phyloP scores from a whole-genome alignment of 495 filamentous ascomycete genomes.

The Talaromyces ruber region DNA sequence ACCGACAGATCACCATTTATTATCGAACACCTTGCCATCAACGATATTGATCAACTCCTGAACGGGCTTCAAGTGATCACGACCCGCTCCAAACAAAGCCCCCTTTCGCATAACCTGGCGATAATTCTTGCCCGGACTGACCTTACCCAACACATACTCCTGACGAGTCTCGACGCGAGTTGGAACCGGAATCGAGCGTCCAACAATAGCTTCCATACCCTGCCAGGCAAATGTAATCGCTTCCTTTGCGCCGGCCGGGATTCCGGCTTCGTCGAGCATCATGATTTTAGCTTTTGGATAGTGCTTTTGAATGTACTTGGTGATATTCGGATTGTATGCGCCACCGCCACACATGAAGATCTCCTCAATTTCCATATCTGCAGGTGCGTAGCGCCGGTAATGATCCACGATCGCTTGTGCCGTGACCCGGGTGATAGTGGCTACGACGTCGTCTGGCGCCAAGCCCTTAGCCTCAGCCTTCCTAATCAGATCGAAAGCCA shows the following conservation, averaged over 20 bases:
- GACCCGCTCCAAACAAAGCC: constrained; percentile 37
- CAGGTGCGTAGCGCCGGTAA: constrained; percentile 42
- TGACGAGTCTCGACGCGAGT: constrained; percentile 39
- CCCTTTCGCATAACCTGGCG: constrained; percentile 40
- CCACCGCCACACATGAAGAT: constrained; percentile 55
- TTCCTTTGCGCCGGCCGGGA: constrained; percentile 47
- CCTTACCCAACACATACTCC: constrained; percentile 43
- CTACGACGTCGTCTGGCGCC: constrained; percentile 40
- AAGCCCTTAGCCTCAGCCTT: constrained; percentile 34
- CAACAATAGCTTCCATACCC: constrained; percentile 45
- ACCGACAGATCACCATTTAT: constrained; percentile 27
- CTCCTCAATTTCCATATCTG: constrained; percentile 39
- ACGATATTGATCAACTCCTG: constrained; percentile 39
- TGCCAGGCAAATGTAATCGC: constrained; percentile 51
- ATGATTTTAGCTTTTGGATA: constrained; percentile 40
- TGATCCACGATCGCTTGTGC: constrained; percentile 48
- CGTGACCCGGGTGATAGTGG: constrained; percentile 48
- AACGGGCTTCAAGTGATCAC: constrained; percentile 36
- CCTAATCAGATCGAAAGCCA: constrained; percentile 38
- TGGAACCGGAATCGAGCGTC: constrained; percentile 42
- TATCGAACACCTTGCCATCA: constrained; percentile 34
- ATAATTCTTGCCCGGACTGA: constrained; percentile 46
- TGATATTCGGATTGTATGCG: constrained; percentile 49
- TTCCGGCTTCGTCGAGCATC: constrained; percentile 47
- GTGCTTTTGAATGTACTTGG: constrained; percentile 36